Evolutionary conservation across 257 asterid genomes (phyloP), one percentile per base, ranked within the genome.

Genomic region (Craterostigma plantagineum): DNA sequence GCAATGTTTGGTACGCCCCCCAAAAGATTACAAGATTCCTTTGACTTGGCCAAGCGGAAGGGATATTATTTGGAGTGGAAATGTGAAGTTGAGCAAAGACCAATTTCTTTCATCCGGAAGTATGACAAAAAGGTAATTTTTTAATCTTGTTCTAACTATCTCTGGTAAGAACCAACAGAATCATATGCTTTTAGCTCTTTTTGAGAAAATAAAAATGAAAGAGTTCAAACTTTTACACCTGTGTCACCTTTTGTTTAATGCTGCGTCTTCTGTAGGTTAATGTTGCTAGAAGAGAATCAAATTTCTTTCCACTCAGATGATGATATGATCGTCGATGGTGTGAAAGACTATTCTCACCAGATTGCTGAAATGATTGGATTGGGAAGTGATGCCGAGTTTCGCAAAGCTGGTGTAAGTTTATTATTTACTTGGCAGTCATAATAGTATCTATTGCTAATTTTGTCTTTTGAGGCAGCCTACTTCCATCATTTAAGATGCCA

Each of bases 91-190:
- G 56, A 67, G 91, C 54, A 83, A 83, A 69, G 95, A 83, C 57
- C 99, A 90, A 55, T 90, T 90, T 64, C 95, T 90, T 67, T 76
- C 95, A 48, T 90, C 99, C 0, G 95, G 99, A 49, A 83, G 91
- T 71, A 90, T 77, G 94, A 83, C 94, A n/a, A 90, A 90, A 70
- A 70, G 99, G 99, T 84, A 62, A 27, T 30, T 54, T 42, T 27
- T 64, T 47, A 60, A 37, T 16, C 30, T 23, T 23, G 6, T 23
- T n/a, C 4, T 2, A 23, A 23, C 30, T 23, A 23, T 23, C 30
- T 23, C 30, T 23, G 2, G 2, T 23, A 23, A 23, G 30, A 23
- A 23, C 30, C 2, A 2, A 23, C 30, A 6, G 30, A 23, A 23
- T 23, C 30, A 23, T 23, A 23, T 23, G 30, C 30, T 23, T 23